These are phyloP conservation scores for Xylariaceae sp. DNA, from an alignment of 2,329 filamentous ascomycete species.

Conservation along the genomic window DNA sequence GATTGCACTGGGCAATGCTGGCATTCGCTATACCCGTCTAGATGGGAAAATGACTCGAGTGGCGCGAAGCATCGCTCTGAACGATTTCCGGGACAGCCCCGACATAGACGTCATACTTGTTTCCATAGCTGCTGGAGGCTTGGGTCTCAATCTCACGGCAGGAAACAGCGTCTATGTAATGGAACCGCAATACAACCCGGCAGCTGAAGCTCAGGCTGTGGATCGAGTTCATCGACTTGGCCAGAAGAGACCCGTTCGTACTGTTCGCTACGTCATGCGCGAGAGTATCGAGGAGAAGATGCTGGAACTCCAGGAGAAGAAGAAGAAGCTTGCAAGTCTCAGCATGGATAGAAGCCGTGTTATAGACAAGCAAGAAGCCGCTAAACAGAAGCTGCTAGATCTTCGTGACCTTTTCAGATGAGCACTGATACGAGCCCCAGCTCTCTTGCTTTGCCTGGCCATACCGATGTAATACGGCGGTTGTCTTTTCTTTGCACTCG, in stretches of 20 bases:
- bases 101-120: constrained; percentile 77
- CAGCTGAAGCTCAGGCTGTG: constrained; percentile 88
- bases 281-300: constrained; percentile 94
- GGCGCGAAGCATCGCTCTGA: constrained; percentile 71
- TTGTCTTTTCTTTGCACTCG: too few relatives aligned
- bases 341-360: constrained; percentile 62
- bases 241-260: constrained; percentile 84
- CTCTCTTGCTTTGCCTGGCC: too few relatives aligned
- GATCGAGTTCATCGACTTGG: constrained; percentile 90
- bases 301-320: constrained; percentile 83
- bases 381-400: constrained; percentile 59
- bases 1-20: constrained; percentile 65
- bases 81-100: constrained; percentile 69
- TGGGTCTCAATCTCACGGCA: constrained; percentile 85
- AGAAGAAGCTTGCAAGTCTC: constrained; percentile 83
- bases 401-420: constrained; percentile 56
- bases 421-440: constrained; percentile 5
- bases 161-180: constrained; percentile 90
- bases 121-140: constrained; percentile 85
- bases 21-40: constrained; percentile 72
- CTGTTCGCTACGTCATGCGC: constrained; percentile 84
- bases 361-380: constrained; percentile 54
- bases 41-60: constrained; percentile 83
- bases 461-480: too few relatives aligned
- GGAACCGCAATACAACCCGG: constrained; percentile 97